Evolutionary conservation across 306 rosid species (phyloP), one percentile per base, ranked within the genome.

Genomic region (Rosa lucieae): DNA sequence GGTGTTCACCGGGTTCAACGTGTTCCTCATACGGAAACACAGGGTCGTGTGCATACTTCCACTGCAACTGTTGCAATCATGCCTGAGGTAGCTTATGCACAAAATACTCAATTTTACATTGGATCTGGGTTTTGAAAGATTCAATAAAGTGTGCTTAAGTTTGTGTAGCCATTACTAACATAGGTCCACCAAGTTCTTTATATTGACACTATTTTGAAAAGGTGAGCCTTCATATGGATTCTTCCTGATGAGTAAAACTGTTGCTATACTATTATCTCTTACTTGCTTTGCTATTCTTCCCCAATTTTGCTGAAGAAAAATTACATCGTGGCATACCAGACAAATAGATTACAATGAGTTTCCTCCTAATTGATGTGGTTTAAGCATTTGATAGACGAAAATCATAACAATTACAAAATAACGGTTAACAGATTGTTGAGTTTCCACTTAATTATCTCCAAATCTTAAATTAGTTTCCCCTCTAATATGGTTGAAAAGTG

Each of bases 1-100:
- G 99, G 99, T 77, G 99, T 95, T 80, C 99, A 95, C 66, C 91
- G 99, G 70, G 99, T 95, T 81, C 99, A 95, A 82, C 97, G 99
- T 46, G 99, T 95, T 86, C 99, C 99, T 68, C 94, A 89, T 77
- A 95, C 99, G 59, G 99, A 95, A 84, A 68, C 97, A 49, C 99
- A 95, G 83, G 99, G 99, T 35, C 93, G 99, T 14, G 94, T 95
- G 58, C 99, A 95, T 87, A 95, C 99, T 71, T 95, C 99, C 73
- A 95, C 99, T 73, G 99, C 99, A 15, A 95, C 99, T 26, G 97
- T 95, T 77, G 99, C 99, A 63, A 95, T 95, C 84, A 95, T 95
- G 99, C 99, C 99, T 39, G 98, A 93, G 99, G 99, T 95, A 88
- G 82, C 75, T 80, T 75, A 39, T 66, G 74, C 67, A 62, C 76